A percentile compares a stretch with the other conserved stretches of the same genome.
Evolutionary conservation across 441 rosid genomes (phyloP).

Genomic region (Geranium incanum): DNA sequence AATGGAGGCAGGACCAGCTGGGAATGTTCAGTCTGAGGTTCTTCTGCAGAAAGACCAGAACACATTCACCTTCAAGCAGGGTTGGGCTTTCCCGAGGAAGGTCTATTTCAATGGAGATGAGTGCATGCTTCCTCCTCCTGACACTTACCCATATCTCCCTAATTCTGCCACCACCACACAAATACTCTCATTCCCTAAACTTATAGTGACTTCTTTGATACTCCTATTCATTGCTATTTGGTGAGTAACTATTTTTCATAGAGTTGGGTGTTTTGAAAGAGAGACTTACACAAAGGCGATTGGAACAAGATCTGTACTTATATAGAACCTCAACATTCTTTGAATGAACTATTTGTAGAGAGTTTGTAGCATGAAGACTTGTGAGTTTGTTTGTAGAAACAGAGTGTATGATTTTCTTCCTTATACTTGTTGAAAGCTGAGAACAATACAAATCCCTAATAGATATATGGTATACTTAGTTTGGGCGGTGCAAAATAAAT

Average conservation of each 20-base stretch:
- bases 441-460: no score
- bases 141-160: slow-evolving; percentile 71
- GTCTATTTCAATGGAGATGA: slow-evolving; percentile 61
- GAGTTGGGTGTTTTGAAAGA: not conserved
- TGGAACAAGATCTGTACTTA: not conserved
- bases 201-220: not conserved
- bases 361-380: not conserved
- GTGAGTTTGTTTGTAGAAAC: not conserved
- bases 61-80: slow-evolving; percentile 55
- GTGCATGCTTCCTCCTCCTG: slow-evolving; percentile 80
- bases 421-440: no score
- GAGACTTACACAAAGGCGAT: no score
- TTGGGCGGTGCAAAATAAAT: no score
- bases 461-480: no score
- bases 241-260: not conserved
- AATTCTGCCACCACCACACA: slow-evolving; percentile 35
- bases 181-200: not conserved
- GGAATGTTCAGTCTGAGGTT: slow-evolving; percentile 61
- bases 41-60: slow-evolving; percentile 56
- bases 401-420: not conserved
- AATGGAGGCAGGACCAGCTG: slow-evolving; percentile 56
- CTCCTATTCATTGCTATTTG: not conserved
- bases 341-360: not conserved
- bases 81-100: slow-evolving; percentile 67
- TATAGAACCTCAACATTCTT: not conserved